phyloP scores from a whole-genome alignment of 1,139 yeast genomes.

The Yamadazyma triangularis region DNA sequence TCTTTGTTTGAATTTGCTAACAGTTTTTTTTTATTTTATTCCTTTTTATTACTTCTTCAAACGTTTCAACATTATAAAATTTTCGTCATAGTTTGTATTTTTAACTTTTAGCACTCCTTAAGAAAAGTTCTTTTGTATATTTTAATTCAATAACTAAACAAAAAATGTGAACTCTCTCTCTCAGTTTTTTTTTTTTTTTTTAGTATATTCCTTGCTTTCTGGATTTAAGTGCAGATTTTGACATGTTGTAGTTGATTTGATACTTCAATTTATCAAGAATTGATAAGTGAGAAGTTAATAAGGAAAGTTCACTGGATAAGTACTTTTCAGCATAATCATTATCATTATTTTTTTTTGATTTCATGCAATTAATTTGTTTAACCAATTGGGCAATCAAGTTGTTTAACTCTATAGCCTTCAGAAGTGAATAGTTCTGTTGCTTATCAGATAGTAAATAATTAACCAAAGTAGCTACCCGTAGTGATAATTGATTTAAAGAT shows the following conservation, averaged over 20 bases:
- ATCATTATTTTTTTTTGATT: conserved; percentile 7
- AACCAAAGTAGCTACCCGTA: conserved; percentile 17
- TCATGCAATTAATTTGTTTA: conserved; percentile 14
- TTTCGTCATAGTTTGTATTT: too few relatives aligned
- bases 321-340: conserved; percentile 11
- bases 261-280: conserved; percentile 20
- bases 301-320: conserved; percentile 22
- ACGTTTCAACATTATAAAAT: too few relatives aligned
- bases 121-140: too few relatives aligned
- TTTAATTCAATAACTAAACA: too few relatives aligned
- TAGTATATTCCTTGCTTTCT: too few relatives aligned
- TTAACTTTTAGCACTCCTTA: too few relatives aligned
- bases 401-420: conserved; percentile 15
- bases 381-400: conserved; percentile 23
- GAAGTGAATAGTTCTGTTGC: conserved; percentile 6
- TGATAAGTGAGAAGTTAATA: conserved; percentile 26
- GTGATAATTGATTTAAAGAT: conserved; percentile 17
- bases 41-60: too few relatives aligned
- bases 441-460: conserved; percentile 13
- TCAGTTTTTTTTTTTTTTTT: too few relatives aligned
- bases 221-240: conserved; percentile 4
- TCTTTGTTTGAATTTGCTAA: too few relatives aligned
- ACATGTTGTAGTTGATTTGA: conserved; percentile 15
- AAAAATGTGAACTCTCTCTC: too few relatives aligned
- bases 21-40: too few relatives aligned